Evolutionary conservation across 2,329 filamentous ascomycete species (phyloP).

Genomic region (Trichoderma atroviride): DNA sequence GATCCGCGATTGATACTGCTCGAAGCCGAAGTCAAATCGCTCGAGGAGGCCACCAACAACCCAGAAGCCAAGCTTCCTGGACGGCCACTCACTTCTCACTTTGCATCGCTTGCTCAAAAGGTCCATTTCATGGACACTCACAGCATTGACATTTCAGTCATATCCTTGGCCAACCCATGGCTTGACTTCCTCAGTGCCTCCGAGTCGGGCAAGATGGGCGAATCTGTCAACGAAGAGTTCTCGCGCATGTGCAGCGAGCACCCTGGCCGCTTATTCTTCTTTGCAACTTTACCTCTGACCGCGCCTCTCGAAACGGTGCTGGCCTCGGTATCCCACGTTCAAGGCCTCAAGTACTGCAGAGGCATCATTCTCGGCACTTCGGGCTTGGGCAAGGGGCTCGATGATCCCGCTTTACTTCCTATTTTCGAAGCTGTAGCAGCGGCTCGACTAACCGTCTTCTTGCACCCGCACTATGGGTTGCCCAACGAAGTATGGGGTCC

Average conservation of each 20-base stretch:
- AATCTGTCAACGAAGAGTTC: conserved; percentile 75
- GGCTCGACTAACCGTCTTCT: conserved; percentile 69
- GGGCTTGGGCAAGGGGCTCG: conserved; percentile 76
- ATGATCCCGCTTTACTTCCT: conserved; percentile 73
- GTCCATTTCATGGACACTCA: conserved; percentile 87
- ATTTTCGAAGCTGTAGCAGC: conserved; percentile 71
- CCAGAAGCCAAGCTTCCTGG: conserved; percentile 65
- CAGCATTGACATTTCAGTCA: conserved; percentile 77
- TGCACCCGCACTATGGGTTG: conserved; percentile 91
- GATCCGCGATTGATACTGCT: conserved; percentile 70
- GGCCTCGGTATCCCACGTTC: conserved; percentile 65
- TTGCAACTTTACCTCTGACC: conserved; percentile 78
- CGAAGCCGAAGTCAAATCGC: conserved; percentile 50
- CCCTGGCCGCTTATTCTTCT: conserved; percentile 75
- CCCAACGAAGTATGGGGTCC: conserved; percentile 79
- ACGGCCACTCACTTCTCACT: conserved; percentile 80
- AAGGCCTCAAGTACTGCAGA: conserved; percentile 66
- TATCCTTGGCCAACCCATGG: conserved; percentile 93
- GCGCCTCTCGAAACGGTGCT: conserved; percentile 65
- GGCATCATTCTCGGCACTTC: conserved; percentile 89
- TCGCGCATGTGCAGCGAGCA: conserved; percentile 68
- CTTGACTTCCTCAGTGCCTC: conserved; percentile 73
- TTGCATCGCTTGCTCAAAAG: conserved; percentile 78
- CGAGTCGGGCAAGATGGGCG: conserved; percentile 65
- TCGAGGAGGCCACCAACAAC: conserved; percentile 57